Conservation (phyloP, 2,329 filamentous ascomycete species). For the Zalaria obscura region DNA sequence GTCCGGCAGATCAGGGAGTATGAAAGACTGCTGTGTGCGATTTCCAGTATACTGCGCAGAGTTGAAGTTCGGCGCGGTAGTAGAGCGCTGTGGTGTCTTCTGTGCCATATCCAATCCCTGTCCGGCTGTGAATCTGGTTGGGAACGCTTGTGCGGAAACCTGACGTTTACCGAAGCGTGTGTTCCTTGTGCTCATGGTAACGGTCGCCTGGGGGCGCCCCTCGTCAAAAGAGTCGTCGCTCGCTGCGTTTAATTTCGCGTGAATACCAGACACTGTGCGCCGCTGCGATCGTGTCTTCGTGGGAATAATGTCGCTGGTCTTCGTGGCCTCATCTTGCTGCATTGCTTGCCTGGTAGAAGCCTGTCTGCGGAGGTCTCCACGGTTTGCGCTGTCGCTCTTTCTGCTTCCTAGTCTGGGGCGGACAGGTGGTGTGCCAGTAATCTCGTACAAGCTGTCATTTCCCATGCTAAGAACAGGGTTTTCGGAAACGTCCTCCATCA, state of each 20-base stretch:
- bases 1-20: conserved; percentile 46
- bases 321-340: conserved; percentile 22
- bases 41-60: conserved; percentile 28
- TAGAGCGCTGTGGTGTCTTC: conserved; percentile 11
- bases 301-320: conserved; percentile 18
- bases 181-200: conserved; percentile 30
- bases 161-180: conserved; percentile 36
- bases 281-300: conserved; percentile 20
- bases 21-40: conserved; percentile 43
- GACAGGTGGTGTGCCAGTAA: conserved; percentile 27
- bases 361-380: conserved; percentile 23
- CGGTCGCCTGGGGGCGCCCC: conserved; percentile 28
- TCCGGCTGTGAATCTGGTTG: conserved; percentile 4
- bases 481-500: conserved; percentile 32
- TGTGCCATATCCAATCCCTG: conserved; percentile 7
- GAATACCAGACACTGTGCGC: conserved; percentile 40
- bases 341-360: conserved; percentile 29
- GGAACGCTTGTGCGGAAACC: conserved; percentile 4
- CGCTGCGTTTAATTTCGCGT: conserved; percentile 37
- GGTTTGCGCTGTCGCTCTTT: conserved; percentile 17
- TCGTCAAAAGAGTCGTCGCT: conserved; percentile 39
- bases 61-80: conserved; percentile 15
- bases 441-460: conserved; percentile 33
- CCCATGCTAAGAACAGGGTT: conserved; percentile 35
- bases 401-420: conserved; percentile 12